A percentile compares a stretch with the other conserved stretches of the same genome.
Conservation (phyloP, 345 rosid genomes). For the Boechera divaricarpa region DNA sequence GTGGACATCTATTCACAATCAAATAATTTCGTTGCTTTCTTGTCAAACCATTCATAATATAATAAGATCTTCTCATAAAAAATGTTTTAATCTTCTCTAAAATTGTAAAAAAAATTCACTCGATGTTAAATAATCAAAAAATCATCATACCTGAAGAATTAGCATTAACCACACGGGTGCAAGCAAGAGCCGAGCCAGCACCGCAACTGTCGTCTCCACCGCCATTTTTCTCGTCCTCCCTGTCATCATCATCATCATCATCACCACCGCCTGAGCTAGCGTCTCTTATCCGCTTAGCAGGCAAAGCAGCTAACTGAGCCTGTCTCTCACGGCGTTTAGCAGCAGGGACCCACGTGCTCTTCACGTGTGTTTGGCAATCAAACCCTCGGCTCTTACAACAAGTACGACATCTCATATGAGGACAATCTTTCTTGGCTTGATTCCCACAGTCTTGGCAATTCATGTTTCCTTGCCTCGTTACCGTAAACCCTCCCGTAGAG, state of each 20-base stretch:
- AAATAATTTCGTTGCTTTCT: background rate
- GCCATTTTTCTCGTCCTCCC: constrained; percentile 47
- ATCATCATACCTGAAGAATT: constrained; percentile 40
- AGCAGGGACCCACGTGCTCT: constrained; percentile 99
- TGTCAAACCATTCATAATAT: constrained; percentile 17
- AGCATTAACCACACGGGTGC: constrained; percentile 39
- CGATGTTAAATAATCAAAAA: background rate
- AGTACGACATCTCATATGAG: constrained; percentile 86
- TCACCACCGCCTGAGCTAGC: constrained; percentile 47
- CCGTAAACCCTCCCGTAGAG: constrained; percentile 59
- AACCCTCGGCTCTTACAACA: constrained; percentile 99
- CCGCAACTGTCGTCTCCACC: constrained; percentile 10
- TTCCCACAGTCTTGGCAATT: constrained; percentile 98
- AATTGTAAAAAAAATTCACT: background rate
- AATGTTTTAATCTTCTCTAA: background rate
- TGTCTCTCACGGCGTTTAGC: constrained; percentile 92
- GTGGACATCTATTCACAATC: constrained; percentile 31
- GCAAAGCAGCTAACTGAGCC: constrained; percentile 60
- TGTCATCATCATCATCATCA: constrained; percentile 26
- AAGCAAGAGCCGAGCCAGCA: constrained; percentile 40
- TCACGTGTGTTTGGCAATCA: constrained; percentile 88
- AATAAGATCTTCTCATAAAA: background rate
- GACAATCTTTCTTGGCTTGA: constrained; percentile 94
- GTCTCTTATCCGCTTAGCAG: constrained; percentile 47
- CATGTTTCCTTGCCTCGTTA: constrained; percentile 70